Evolutionary conservation across 306 rosid genomes (phyloP).

Genomic region (Quercus glauca): DNA sequence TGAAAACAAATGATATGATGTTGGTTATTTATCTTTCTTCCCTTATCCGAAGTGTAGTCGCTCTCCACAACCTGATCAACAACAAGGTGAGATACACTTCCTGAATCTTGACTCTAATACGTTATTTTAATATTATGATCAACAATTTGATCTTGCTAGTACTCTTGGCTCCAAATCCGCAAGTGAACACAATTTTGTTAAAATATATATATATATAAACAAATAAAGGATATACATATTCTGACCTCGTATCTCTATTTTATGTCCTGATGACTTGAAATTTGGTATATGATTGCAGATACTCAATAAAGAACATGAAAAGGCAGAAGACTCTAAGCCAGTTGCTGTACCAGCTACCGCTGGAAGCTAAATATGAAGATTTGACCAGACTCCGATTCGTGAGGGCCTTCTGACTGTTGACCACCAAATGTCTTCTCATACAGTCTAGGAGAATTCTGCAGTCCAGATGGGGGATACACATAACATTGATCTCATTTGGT

Average conservation of each 20-base stretch:
- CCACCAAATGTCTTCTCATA: background rate
- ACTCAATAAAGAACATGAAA: slow-evolving; percentile 54
- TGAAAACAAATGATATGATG: slow-evolving; percentile 62
- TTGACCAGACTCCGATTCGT: too few relatives aligned
- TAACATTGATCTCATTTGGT: background rate
- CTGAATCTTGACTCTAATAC: slow-evolving; percentile 4
- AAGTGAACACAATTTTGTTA: background rate
- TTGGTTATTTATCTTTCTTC: slow-evolving; percentile 52
- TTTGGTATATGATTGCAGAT: slow-evolving; percentile 35
- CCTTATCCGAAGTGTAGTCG: slow-evolving; percentile 50
- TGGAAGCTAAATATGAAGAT: slow-evolving; percentile 19
- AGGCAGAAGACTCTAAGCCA: slow-evolving; percentile 48
- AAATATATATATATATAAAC: background rate
- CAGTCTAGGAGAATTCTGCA: background rate
- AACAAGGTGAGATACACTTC: slow-evolving; percentile 40
- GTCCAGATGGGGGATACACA: too few relatives aligned
- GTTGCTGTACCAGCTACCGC: slow-evolving; percentile 37
- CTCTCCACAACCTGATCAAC: slow-evolving; percentile 56
- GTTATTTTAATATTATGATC: slow-evolving; percentile 7
- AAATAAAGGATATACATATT: background rate
- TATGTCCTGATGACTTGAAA: background rate
- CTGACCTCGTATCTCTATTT: background rate
- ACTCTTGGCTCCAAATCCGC: background rate
- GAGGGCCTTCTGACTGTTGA: background rate
- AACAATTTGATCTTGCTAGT: background rate